Evolutionary conservation across 2,329 filamentous ascomycete genomes (phyloP), one percentile per base, ranked within the genome.

Genomic region (Trichophyton simii): DNA sequence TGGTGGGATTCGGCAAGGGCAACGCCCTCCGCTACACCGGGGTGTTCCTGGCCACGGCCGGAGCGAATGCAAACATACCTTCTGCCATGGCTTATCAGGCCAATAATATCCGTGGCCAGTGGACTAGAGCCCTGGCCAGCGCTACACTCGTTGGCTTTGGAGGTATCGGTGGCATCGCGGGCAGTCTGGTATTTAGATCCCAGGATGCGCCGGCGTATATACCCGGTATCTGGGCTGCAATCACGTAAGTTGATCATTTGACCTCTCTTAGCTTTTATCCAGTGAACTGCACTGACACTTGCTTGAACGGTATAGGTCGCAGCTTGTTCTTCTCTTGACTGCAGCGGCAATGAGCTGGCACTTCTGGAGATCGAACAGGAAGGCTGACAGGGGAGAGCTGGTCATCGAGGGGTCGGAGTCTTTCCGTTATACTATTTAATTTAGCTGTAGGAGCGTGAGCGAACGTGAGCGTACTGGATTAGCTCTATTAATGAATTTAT

Each of bases 61-160:
- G 87, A 6, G 84, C 86, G 65, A 91, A 91, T 72, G 82, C 85
- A 65, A 94, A 94, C 70, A 79, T 92, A 3, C 89, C 90, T 0
- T 79, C 84, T 1, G 79, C 83, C 54, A 83, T 95, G 77, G 82
- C 88, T 0, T 94, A 89, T 76, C 89, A 92, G 76, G 88, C 88
- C 48, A 94, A 92, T 75, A 95, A 95, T 73, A 87, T 95, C 69
- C 85, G 88, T 60, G 89, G 89, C 0, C 89, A 94, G 75, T 95
- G 89, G 88, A 95, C 92, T 77, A 83, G 90, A 57, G 89, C 89
- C 0, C 86, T 94, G 66, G 86, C 84, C 71, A 88, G 84, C 63
- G 87, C 89, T 1, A 87, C 85, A 0, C 80, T 92, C 1, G 87
- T 94, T 2, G 87, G 86, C 0, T 83, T 88, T 58, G 88, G 88